phyloP scores from a whole-genome alignment of 2,329 filamentous ascomycete species.

The Colletotrichum lentis region DNA sequence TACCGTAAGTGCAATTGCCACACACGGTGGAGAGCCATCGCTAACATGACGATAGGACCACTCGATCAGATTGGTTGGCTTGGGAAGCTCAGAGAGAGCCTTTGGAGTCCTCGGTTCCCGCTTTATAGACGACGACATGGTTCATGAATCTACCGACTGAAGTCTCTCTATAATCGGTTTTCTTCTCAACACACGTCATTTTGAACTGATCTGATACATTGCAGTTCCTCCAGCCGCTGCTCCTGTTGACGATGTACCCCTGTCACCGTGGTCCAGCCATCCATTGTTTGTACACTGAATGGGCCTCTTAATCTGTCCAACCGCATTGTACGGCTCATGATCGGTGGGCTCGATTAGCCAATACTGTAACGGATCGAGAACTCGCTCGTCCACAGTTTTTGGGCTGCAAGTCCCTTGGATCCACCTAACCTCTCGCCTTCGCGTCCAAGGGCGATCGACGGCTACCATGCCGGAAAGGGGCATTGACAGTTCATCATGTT shows the following conservation, averaged over 20 bases:
- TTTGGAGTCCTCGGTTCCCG: constrained; percentile 71
- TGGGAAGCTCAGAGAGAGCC: constrained; percentile 84
- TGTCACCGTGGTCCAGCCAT: neutral
- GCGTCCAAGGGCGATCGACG: neutral
- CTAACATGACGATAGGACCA: constrained; percentile 69
- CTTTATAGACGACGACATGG: constrained; percentile 54
- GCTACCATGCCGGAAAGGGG: neutral
- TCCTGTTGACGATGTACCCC: neutral
- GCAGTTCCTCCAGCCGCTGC: neutral
- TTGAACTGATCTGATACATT: neutral
- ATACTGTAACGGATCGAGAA: neutral
- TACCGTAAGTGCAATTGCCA: constrained; percentile 71
- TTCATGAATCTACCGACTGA: neutral
- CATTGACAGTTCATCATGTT: too few relatives aligned
- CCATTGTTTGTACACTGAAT: neutral
- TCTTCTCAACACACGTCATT: neutral
- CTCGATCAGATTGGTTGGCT: constrained; percentile 94
- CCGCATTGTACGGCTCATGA: constrained; percentile 6
- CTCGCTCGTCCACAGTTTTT: neutral
- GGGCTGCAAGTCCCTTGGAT: neutral
- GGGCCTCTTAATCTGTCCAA: neutral
- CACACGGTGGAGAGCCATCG: neutral
- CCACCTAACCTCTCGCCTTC: neutral
- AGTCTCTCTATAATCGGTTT: too few relatives aligned
- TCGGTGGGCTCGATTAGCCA: neutral